phyloP scores from a whole-genome alignment of 306 rosid species.

The Vigna trinervia region DNA sequence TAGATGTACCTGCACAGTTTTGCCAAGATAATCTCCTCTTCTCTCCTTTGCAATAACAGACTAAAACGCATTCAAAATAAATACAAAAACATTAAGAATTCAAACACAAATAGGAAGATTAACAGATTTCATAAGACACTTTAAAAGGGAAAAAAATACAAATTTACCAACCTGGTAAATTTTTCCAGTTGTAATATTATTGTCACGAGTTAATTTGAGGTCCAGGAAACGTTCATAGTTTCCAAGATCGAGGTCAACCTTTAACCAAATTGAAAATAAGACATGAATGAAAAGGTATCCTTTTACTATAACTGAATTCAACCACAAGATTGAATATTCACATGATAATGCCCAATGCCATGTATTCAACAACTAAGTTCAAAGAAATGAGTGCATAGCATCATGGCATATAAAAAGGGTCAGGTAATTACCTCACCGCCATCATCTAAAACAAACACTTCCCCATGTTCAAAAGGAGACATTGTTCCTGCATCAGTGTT shows the following conservation, averaged over 20 bases:
- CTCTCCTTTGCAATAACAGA: conserved; percentile 79
- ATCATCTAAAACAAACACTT: conserved; percentile 85
- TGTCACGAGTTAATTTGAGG: conserved; percentile 62
- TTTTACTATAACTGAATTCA: conserved; percentile 20
- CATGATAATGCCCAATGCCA: neutral
- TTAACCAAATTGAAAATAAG: conserved; percentile 37
- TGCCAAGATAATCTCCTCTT: conserved; percentile 80
- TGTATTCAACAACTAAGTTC: neutral
- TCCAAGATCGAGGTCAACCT: conserved; percentile 94
- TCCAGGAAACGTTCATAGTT: conserved; percentile 84
- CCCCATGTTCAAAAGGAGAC: conserved; percentile 94
- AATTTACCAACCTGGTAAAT: conserved; percentile 63
- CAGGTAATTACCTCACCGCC: conserved; percentile 75
- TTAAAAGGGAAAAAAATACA: neutral
- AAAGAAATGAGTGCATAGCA: conserved; percentile 20
- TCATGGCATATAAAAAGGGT: neutral
- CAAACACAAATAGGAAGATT: neutral
- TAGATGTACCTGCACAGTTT: conserved; percentile 51
- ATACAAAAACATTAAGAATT: conserved; percentile 5
- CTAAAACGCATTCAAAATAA: conserved; percentile 52
- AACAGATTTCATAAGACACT: neutral
- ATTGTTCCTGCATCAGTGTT: conserved; percentile 89
- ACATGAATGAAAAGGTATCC: conserved; percentile 15
- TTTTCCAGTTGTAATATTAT: conserved; percentile 84
- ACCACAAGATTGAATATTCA: conserved; percentile 15